Evolutionary conservation across 176 grass and related monocot species (phyloP).

Genomic region (Rhynchospora pubera): DNA sequence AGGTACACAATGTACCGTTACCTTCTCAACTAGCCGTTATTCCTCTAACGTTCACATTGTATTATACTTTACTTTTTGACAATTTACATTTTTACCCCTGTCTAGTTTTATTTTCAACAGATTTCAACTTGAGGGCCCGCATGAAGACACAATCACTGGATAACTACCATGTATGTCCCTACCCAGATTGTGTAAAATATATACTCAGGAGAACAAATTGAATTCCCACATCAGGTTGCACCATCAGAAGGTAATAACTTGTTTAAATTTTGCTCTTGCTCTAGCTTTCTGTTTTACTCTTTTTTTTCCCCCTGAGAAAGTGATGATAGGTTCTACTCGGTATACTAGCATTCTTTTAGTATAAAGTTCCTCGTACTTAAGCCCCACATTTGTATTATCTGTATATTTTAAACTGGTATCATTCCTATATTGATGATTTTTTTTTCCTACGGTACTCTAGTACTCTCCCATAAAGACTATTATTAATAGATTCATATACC

Average conservation of each 20-base stretch:
- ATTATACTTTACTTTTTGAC: no score
- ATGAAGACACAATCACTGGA: conserved; percentile 87
- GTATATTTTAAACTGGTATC: background rate
- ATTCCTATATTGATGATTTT: background rate
- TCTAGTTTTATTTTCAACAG: no score
- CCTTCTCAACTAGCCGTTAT: no score
- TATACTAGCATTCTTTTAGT: background rate
- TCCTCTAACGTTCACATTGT: no score
- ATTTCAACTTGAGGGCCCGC: conserved; percentile 91
- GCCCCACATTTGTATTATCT: background rate
- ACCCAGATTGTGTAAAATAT: conserved; percentile 78
- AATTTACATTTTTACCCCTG: no score
- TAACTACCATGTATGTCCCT: conserved; percentile 81
- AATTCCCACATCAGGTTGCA: conserved; percentile 75
- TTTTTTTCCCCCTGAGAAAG: background rate
- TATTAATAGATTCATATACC: background rate
- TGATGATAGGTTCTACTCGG: background rate
- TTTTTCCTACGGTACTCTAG: no score
- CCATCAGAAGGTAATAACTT: conserved; percentile 64
- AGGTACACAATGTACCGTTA: no score
- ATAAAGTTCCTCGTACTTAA: background rate
- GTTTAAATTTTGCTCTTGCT: background rate
- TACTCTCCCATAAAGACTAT: conserved; percentile 1
- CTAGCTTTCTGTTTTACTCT: background rate
- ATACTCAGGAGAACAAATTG: conserved; percentile 83